These are phyloP conservation scores for Metschnikowia colocasiae DNA, from an alignment of 805 yeast genomes.

Conservation along the genomic window DNA sequence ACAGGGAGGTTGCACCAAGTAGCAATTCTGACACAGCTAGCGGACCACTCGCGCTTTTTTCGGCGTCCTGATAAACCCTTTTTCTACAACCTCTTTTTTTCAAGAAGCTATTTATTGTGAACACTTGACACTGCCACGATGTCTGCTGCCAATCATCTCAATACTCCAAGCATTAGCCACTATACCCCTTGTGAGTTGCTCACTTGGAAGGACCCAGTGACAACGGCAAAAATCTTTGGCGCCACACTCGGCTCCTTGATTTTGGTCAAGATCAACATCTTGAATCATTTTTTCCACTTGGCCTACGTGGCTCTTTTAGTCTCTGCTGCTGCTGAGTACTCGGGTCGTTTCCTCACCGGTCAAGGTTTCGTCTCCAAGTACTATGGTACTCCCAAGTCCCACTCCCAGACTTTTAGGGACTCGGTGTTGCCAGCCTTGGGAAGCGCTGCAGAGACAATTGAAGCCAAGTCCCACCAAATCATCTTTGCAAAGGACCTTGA, in stretches of 20 bases:
- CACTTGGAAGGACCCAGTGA: conserved; percentile 73
- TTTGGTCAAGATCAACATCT: conserved; percentile 60
- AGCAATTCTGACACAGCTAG: conserved; percentile 5
- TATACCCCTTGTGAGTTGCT: conserved; percentile 37
- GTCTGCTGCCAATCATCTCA: conserved; percentile 2
- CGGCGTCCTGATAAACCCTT: conserved; percentile 3
- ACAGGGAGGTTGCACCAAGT: conserved; percentile 3
- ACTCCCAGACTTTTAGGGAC: conserved; percentile 35
- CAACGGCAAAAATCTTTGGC: conserved; percentile 75
- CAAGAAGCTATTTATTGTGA: conserved; percentile 1
- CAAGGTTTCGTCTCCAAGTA: conserved; percentile 75
- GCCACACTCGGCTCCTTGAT: conserved; percentile 52
- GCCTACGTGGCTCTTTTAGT: conserved; percentile 55
- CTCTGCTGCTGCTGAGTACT: conserved; percentile 74
- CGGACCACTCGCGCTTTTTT: conserved; percentile 5
- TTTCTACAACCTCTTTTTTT: neutral
- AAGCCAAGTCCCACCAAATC: conserved; percentile 51
- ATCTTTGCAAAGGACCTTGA: conserved; percentile 68
- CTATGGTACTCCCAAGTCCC: conserved; percentile 52
- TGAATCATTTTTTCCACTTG: conserved; percentile 58
- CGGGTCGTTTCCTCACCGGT: conserved; percentile 70
- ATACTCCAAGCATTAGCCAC: neutral
- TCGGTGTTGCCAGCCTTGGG: conserved; percentile 41
- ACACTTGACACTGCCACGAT: conserved; percentile 1
- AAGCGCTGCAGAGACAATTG: conserved; percentile 47